Base-by-base conservation (phyloP, 1,139 yeast species). In the Saccharomyces pastorianus region DNA sequence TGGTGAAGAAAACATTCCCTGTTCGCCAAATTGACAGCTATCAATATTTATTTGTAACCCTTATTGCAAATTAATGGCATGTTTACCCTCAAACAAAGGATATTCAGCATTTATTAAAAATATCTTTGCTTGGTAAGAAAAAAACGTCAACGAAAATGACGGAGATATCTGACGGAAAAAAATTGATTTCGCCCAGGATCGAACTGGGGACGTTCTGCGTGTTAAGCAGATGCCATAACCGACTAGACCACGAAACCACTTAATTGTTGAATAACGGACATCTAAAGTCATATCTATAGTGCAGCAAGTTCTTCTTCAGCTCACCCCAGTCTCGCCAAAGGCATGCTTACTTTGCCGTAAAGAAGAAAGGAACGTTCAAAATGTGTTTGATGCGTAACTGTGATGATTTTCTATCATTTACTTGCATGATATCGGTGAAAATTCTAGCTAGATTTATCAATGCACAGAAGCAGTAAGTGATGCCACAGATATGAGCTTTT, bases 201-300 rank as follows among this genome's bases (percentile, higher is more conserved):
- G 96, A 89, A 89, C 96, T 88, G 96, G 96, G 96, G 96, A 89
- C 96, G 91, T 88, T 86, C 91, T 86, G 96, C 96, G 96, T 88
- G 96, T 88, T 88, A 88, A 87, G 96, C 96, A 88, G 91, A 85
- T 86, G 96, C 95, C 96, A 88, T 88, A 81, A 88, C 96, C 96
- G 76, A 88, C 96, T 88, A 88, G 96, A 88, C 96, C 96, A 88
- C 89, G 83, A 78, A 78, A 79, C 83, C 82, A 67, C 38, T 34
- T 9, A 29, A 29, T 29, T 29, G 11, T 29, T 29, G 32, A 13
- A 29, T 26, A 26, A 26, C 8, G 7, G 7, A 26, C 8, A 6
- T 26, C 28, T 26, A 6, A 26, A 26, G 8, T 26, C 28, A 26
- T 26, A 26, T 26, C 8, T 26, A 26, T 26, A 6, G 28, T 26